Evolutionary conservation across 129 eudicot genomes (phyloP), one percentile per base, ranked within the genome.

Genomic region (Escallonia rubra): DNA sequence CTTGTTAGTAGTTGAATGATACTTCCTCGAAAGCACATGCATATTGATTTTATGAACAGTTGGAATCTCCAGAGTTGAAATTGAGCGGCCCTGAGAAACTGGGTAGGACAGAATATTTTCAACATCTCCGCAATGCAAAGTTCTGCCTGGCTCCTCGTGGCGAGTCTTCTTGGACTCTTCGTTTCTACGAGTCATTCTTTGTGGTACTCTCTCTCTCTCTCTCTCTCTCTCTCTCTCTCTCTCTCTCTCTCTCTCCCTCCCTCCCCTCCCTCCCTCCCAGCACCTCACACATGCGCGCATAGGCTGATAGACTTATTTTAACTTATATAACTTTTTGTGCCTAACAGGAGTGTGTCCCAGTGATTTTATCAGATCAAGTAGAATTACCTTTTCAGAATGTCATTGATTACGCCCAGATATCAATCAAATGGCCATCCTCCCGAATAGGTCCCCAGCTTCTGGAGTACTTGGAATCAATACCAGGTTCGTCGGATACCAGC

Each of bases 141-240:
- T 93, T 89, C 82, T 93, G 96, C 75, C 82, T 93, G 73, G 96
- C 98, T 72, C 98, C 98, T 16, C 96, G 98, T 65, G 98, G 98
- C 63, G 96, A 89, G 59, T 93, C 98, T 4, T 93, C 98, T n/a
- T 93, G 98, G 98, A 93, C 98, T 43, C 98, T 93, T 74, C 95
- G 98, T 60, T 89, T 93, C 64, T 93, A 82, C 7, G 98, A 93
- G 82, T 84, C 98, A 5, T 93, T 93, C 69, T 93, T 93, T 80
- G 98, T 89, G 96, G 96, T 93, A 43, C n/a, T n/a, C n/a, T 63
- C 76, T 83, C 72, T 75, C 81, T 66, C 73, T 48, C 77, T 65
- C 78, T 64, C 54, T 43, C 57, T 53, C 69, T n/a, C n/a, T n/a
- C n/a, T 67, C 65, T 42, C 64, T 13, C 45, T 13, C 42, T 43